phyloP scores from a whole-genome alignment of 306 rosid genomes.

The Glycine latifolia region DNA sequence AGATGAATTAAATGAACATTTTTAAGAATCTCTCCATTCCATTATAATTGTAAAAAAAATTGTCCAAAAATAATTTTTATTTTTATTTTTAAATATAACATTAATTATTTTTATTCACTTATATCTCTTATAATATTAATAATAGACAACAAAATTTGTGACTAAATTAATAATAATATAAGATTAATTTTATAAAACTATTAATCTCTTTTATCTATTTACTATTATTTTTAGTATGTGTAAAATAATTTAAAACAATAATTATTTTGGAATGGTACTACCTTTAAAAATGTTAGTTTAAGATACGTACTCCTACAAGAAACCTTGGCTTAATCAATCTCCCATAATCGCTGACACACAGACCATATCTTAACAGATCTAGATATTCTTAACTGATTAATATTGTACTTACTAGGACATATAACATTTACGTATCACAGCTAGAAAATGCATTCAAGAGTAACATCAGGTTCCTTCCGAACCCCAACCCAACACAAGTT shows the following conservation, averaged over 20 bases:
- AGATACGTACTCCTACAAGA: not conserved
- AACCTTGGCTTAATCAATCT: conserved; percentile 30
- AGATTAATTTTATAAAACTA: too few species aligned
- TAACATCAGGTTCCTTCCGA: conserved; percentile 9
- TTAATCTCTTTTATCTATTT: too few species aligned
- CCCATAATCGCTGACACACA: conserved; percentile 42
- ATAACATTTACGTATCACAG: not conserved
- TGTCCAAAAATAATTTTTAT: too few species aligned
- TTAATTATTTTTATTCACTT: too few species aligned
- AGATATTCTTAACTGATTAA: conserved; percentile 11
- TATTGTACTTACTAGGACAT: conserved; percentile 8
- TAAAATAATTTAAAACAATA: too few species aligned
- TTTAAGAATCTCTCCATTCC: not conserved
- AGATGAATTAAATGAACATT: conserved; percentile 14
- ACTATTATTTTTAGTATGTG: too few species aligned
- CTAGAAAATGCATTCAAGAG: conserved; percentile 31
- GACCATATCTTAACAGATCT: conserved; percentile 35
- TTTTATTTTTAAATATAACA: too few species aligned
- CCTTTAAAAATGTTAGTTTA: conserved; percentile 28
- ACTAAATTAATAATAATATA: too few species aligned
- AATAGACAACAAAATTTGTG: too few species aligned
- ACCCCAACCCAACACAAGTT: conserved; percentile 48
- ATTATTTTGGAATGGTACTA: too few species aligned
- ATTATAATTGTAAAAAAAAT: too few species aligned
- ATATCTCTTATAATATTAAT: too few species aligned